Base-by-base conservation (phyloP, 148 eudicot genomes). In the Cornus controversa region DNA sequence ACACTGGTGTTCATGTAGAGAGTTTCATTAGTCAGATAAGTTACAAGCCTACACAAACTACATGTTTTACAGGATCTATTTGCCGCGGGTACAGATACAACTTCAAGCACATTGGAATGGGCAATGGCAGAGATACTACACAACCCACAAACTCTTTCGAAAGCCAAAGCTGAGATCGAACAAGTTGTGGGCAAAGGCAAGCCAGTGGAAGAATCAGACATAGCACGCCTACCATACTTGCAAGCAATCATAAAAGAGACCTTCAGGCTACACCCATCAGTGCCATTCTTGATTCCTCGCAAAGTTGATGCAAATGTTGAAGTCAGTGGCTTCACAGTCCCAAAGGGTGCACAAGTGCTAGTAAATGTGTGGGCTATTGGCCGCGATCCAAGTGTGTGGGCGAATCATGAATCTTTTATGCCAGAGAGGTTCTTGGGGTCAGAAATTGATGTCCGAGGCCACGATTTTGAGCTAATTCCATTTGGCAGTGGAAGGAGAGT, bases 341-440 rank as follows among this genome's bases (percentile, higher is more conserved):
- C 89, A 11, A 74, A 79, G 74, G 73, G 80, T 27, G 74, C 89
- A 0, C 89, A 86, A 71, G 77, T 86, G 10, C 40, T 86, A 23
- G 81, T 86, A 1, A 86, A 86, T 79, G 86, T 71, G 6, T 86
- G 86, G 85, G 83, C 85, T 5, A 84, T 86, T 4, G 88, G 88
- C 28, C 69, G 84, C 72, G 88, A 86, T 60, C 73, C 78, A 6
- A 71, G 67, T 13, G 11, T 78, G 16, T 86, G 86, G 84, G 84
- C 77, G 10, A 64, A 71, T 23, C 86, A 82, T 37, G 64, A 80
- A 29, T 68, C 45, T 10, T 86, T 83, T 69, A 75, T 80, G 42
- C 88, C 88, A 0, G 84, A 86, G 53, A 78, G 86, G 47, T 86
- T 83, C 65, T 8, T 78, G 76, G 86, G 80, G 9, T 71, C 64